Evolutionary conservation across 805 yeast genomes (phyloP), one percentile per base, ranked within the genome.

Genomic region (Pichia cabralensis): DNA sequence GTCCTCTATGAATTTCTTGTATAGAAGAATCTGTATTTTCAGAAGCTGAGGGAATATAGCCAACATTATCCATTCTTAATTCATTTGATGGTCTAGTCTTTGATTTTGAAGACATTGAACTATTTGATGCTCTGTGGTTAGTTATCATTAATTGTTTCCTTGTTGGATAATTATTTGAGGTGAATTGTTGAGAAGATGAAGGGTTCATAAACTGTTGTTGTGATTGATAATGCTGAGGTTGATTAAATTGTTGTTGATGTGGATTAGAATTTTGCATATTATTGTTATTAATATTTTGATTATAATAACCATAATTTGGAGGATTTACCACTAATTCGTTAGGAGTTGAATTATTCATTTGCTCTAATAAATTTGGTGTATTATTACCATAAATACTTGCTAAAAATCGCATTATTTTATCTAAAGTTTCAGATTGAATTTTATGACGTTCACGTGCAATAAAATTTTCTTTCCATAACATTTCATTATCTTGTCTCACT

Each of bases 401-500:
- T 48, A 92, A 64, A 45, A 92, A 89, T 46, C 92, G 73, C 48
- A 92, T 60, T 33, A 92, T 89, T 43, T 83, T 80, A 44, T 86
- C 94, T 36, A 92, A 65, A 16, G 95, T 84, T 42, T 82, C 89
- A 26, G 89, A 76, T 53, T 92, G 97, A 22, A 77, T 69, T 47
- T 80, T 74, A 55, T 88, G 83, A 43, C 88, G 72, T 53, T 89
- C 96, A 35, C 96, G 67, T 6, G 89, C 79, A 38, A 76, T 61
- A 52, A 69, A 77, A 49, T 85, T 80, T 52, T 92, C 97, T 41
- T 80, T 78, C 98, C 98, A 92, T 29, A 92, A 60, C 48, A 84
- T 57, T 53, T 84, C 89, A 59, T 89, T 92, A 52, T 92, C 97
- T 40, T 78, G 78, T 39, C 86, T 69, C 25, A 92, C 75, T 38